These are phyloP conservation scores for Nephelium lappaceum DNA, from an alignment of 345 rosid species.

Conservation along the genomic window DNA sequence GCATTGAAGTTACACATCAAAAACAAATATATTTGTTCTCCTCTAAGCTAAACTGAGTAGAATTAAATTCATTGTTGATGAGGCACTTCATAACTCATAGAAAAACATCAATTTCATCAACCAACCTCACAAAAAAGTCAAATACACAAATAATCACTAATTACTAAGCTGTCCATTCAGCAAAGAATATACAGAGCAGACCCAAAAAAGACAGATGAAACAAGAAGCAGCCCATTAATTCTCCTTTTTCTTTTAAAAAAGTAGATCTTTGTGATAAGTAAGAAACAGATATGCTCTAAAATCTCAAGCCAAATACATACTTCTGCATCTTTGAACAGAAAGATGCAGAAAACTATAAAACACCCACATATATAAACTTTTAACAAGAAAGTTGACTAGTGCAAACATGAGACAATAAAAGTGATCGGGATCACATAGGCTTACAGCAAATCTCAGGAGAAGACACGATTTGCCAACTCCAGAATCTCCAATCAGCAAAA, in stretches of 20 bases:
- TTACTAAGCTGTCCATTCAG: neutral
- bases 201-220: neutral
- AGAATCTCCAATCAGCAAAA: slow-evolving; percentile 43
- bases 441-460: slow-evolving; percentile 43
- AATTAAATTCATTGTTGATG: neutral
- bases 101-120: neutral
- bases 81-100: neutral
- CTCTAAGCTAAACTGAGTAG: neutral
- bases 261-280: no score
- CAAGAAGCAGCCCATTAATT: neutral
- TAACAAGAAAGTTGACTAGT: neutral
- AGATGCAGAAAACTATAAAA: neutral
- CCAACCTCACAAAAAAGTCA: neutral
- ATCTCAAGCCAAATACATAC: neutral
- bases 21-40: neutral
- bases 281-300: no score
- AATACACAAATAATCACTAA: neutral
- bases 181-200: neutral
- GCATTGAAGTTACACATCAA: neutral
- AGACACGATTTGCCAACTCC: slow-evolving; percentile 46
- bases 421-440: neutral
- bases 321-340: neutral
- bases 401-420: neutral
- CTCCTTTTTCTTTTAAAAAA: neutral
- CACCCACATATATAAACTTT: neutral